These are phyloP conservation scores for Lomentospora prolificans DNA, from an alignment of 2,329 filamentous ascomycete species.

Conservation along the genomic window DNA sequence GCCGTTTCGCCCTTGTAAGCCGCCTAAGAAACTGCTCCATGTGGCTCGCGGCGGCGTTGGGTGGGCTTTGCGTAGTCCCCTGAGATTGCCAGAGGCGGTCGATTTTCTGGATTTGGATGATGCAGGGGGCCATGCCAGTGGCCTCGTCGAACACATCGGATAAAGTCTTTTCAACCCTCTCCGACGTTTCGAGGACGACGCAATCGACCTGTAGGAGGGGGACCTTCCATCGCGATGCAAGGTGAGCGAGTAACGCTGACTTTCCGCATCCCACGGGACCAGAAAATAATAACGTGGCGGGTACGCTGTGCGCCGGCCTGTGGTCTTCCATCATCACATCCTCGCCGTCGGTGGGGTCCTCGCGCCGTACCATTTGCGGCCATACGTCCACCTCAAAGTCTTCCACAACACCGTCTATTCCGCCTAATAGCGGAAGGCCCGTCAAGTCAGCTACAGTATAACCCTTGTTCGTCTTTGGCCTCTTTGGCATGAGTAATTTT, in stretches of 20 bases:
- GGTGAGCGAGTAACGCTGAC: slow-evolving; percentile 63
- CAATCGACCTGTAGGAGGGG: slow-evolving; percentile 53
- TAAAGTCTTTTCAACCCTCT: slow-evolving; percentile 28
- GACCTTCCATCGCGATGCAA: slow-evolving; percentile 62
- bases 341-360: not conserved
- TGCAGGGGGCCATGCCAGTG: slow-evolving; percentile 71
- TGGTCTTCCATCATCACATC: not conserved
- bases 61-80: slow-evolving; percentile 51
- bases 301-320: not conserved
- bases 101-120: slow-evolving; percentile 88
- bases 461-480: slow-evolving; percentile 19
- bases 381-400: slow-evolving; percentile 10
- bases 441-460: slow-evolving; percentile 20
- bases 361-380: slow-evolving; percentile 9
- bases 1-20: slow-evolving; percentile 3
- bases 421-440: slow-evolving; percentile 17
- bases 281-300: slow-evolving; percentile 58
- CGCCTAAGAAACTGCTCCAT: slow-evolving; percentile 8
- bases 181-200: slow-evolving; percentile 25
- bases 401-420: slow-evolving; percentile 16
- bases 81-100: slow-evolving; percentile 38
- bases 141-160: slow-evolving; percentile 55
- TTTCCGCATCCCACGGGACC: slow-evolving; percentile 77
- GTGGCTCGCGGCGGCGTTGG: slow-evolving; percentile 37
- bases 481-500: slow-evolving; percentile 16